Conservation (phyloP, 768 basidiomycete genomes). For the Lactarius tabidus region DNA sequence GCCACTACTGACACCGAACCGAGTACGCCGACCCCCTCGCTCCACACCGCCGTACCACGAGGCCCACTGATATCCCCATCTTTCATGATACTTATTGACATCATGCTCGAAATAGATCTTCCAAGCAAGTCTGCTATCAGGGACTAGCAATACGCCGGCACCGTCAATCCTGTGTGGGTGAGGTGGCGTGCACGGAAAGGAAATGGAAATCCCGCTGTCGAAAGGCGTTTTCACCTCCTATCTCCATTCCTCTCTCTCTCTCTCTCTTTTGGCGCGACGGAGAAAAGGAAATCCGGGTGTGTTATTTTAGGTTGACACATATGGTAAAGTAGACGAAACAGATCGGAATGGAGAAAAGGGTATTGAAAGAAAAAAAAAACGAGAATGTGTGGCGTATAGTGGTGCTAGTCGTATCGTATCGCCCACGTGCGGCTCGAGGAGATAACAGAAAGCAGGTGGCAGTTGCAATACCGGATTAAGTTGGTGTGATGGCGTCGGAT, state of each 20-base stretch:
- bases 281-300: not conserved
- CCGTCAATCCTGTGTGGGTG: not conserved
- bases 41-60: not conserved
- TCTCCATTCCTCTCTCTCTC: not conserved
- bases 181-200: not conserved
- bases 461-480: not conserved
- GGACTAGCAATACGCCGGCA: not conserved
- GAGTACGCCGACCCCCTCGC: not conserved
- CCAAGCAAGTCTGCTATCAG: not conserved
- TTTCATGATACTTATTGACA: too few species aligned
- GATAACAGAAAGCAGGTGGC: not conserved
- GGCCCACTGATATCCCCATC: not conserved
- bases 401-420: not conserved
- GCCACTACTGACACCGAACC: not conserved
- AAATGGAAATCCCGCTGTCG: not conserved
- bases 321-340: not conserved
- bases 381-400: not conserved
- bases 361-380: not conserved
- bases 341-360: not conserved
- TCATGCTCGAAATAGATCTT: not conserved
- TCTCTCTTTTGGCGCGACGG: not conserved
- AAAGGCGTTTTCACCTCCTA: not conserved
- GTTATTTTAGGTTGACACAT: not conserved
- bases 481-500: not conserved
- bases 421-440: not conserved